Evolutionary conservation across 2,329 filamentous ascomycete genomes (phyloP), one percentile per base, ranked within the genome.

Genomic region (Orbilia oligospora): DNA sequence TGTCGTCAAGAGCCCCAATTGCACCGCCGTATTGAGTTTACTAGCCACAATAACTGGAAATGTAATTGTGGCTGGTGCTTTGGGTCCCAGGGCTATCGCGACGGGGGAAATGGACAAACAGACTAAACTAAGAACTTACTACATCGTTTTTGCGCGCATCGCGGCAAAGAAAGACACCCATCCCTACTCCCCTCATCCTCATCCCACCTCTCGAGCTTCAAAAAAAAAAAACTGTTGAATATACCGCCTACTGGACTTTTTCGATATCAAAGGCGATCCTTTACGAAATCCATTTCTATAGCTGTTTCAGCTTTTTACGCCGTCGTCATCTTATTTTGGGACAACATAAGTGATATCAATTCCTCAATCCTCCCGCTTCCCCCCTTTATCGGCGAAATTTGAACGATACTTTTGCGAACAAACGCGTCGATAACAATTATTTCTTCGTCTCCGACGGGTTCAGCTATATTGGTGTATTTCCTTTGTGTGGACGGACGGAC

Each of bases 111-210:
- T n/a, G n/a, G 20, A 53, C 48, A 61, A 67, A 63, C 65, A 67
- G 38, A 67, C 58, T 18, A 46, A 55, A 16, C n/a, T 20, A 22
- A 38, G 9, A 22, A 46, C 41, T 46, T 46, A 24, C 20, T n/a
- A 27, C 58, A 63, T 71, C 66, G 56, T 70, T 56, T 71, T 68
- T 69, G 75, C 75, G 75, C 75, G 75, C 75, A 78, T 78, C 75
- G 73, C 73, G 63, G 75, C 53, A 66, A 48, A 22, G 44, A 44
- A 51, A n/a, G 12, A 14, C 41, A 14, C 14, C 16, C 75, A 41
- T 71, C 46, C 63, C 69, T 67, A 55, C 68, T 61, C 72, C 63
- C 68, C 71, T 55, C 20, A 53, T 69, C 44, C 44, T 46, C 67
- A 78, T 71, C 68, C 71, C 64, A 75, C 53, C 53, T 22, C 44